Percentiles rank a stretch among this genome's conserved stretches.
These are phyloP conservation scores for Trametes maxima DNA, from an alignment of 768 basidiomycete genomes.

Conservation along the genomic window DNA sequence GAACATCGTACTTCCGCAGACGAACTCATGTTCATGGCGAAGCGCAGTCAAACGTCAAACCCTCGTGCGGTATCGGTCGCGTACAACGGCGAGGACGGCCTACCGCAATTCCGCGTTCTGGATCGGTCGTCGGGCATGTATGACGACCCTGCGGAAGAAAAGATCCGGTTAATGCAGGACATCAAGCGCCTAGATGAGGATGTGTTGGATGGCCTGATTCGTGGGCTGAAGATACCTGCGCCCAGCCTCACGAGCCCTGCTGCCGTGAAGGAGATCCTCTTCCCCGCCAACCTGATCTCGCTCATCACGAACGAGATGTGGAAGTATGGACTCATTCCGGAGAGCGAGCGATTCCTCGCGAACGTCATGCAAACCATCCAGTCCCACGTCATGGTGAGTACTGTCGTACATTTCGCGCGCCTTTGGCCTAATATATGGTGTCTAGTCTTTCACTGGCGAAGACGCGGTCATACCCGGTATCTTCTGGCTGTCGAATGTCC, in stretches of 20 bases:
- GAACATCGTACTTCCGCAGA: conserved; percentile 77
- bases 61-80: conserved; percentile 89
- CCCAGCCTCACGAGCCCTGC: conserved; percentile 90
- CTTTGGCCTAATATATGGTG: conserved; percentile 10
- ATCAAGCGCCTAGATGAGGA: conserved; percentile 90
- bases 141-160: conserved; percentile 93
- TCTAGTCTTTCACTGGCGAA: conserved; percentile 86
- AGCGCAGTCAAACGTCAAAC: conserved; percentile 68
- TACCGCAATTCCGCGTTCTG: conserved; percentile 62
- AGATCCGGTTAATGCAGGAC: conserved; percentile 91
- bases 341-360: conserved; percentile 97
- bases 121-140: conserved; percentile 72
- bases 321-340: conserved; percentile 96
- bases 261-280: conserved; percentile 95
- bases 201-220: conserved; percentile 85
- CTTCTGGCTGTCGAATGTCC: conserved; percentile 99
- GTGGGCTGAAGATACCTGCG: conserved; percentile 89
- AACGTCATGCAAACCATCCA: conserved; percentile 99
- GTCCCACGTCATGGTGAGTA: conserved; percentile 92
- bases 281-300: conserved; percentile 98
- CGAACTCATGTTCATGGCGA: conserved; percentile 75
- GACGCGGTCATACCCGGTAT: conserved; percentile 96
- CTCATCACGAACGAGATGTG: conserved; percentile 99
- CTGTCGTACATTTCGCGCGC: conserved; percentile 4
- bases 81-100: conserved; percentile 79